Conservation (phyloP, 108 stramenopile species). For the Pseudonitzschia pungens region DNA sequence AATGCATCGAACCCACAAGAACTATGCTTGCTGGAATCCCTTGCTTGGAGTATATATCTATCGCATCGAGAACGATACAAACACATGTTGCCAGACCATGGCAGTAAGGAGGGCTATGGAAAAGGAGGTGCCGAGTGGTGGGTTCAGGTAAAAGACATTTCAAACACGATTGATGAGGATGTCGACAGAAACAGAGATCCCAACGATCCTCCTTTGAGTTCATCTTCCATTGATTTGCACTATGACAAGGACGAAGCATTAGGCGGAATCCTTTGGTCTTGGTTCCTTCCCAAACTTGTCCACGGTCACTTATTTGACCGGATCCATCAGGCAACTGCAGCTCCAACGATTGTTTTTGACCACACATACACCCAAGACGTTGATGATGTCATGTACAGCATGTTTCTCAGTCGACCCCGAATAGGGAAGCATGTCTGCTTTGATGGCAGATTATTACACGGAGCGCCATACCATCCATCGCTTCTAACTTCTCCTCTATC, state of each 20-base stretch:
- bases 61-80: constrained; percentile 49
- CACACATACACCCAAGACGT: constrained; percentile 70
- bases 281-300: constrained; percentile 83
- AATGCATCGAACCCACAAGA: background rate
- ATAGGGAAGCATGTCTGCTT: constrained; percentile 85
- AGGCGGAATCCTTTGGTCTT: constrained; percentile 76
- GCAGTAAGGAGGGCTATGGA: background rate
- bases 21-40: constrained; percentile 55
- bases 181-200: background rate
- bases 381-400: constrained; percentile 48
- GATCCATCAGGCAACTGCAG: background rate
- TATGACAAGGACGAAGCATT: constrained; percentile 91
- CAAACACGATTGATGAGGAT: background rate
- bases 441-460: constrained; percentile 88
- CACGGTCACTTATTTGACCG: constrained; percentile 86
- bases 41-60: constrained; percentile 63
- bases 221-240: constrained; percentile 66
- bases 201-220: background rate
- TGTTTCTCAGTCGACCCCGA: constrained; percentile 67
- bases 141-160: constrained; percentile 76
- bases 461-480: constrained; percentile 67
- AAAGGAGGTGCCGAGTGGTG: constrained; percentile 78
- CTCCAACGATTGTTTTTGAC: constrained; percentile 71
- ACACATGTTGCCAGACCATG: background rate
- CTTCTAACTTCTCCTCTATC: constrained; percentile 23